A percentile compares a stretch with the other conserved stretches of the same genome.
These are phyloP conservation scores for Penicillium subrubescens DNA, from an alignment of 495 filamentous ascomycete genomes.

Conservation along the genomic window DNA sequence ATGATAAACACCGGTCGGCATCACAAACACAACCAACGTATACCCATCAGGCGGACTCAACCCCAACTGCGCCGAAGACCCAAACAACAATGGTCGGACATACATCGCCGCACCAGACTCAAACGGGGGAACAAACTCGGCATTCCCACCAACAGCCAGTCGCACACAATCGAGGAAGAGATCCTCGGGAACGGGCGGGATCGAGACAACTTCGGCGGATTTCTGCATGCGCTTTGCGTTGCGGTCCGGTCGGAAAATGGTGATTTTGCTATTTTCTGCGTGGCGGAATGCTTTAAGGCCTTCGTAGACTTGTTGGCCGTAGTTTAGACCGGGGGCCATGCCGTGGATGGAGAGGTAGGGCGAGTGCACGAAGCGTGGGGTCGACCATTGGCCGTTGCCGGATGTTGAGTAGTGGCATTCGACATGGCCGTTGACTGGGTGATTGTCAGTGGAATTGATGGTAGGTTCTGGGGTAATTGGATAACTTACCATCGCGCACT, in stretches of 20 bases:
- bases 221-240: slow-evolving; percentile 83
- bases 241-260: slow-evolving; percentile 77
- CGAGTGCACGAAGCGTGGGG: slow-evolving; percentile 70
- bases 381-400: slow-evolving; percentile 63
- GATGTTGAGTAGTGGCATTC: slow-evolving; percentile 36
- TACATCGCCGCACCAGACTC: slow-evolving; percentile 87
- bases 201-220: slow-evolving; percentile 74
- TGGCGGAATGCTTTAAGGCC: slow-evolving; percentile 89
- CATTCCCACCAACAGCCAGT: slow-evolving; percentile 80
- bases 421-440: slow-evolving; percentile 35
- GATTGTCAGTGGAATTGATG: neutral
- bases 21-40: slow-evolving; percentile 79
- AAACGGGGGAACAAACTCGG: slow-evolving; percentile 84
- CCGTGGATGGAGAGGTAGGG: slow-evolving; percentile 84
- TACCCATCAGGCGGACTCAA: slow-evolving; percentile 85
- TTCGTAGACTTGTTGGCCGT: slow-evolving; percentile 92
- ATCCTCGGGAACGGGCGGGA: slow-evolving; percentile 71
- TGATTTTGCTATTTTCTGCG: slow-evolving; percentile 57
- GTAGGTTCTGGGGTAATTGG: neutral
- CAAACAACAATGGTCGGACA: slow-evolving; percentile 84
- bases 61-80: slow-evolving; percentile 76
- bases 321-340: slow-evolving; percentile 89
- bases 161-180: slow-evolving; percentile 74
- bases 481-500: slow-evolving; percentile 74
- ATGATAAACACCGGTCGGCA: slow-evolving; percentile 89